These are phyloP conservation scores for Iberis pinnata DNA, from an alignment of 345 rosid species.

Conservation along the genomic window DNA sequence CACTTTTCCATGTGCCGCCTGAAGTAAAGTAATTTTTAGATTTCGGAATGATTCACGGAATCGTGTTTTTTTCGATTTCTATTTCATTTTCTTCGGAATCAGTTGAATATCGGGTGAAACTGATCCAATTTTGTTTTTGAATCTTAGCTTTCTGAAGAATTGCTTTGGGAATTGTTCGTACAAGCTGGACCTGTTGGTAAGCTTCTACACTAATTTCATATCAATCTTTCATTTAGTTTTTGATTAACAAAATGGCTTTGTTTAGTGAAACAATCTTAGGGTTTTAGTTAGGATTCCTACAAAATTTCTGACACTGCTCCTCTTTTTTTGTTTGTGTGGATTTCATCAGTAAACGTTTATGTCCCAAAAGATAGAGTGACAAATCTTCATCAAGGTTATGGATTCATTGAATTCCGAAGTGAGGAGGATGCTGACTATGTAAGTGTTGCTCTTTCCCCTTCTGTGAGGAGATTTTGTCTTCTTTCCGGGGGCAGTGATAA, in stretches of 20 bases:
- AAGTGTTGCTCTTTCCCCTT: conserved; percentile 1
- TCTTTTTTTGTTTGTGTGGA: not conserved
- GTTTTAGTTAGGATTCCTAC: not conserved
- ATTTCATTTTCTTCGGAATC: not conserved
- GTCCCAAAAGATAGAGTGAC: conserved; percentile 98
- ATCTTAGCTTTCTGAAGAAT: conserved; percentile 65
- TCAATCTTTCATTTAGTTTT: no score
- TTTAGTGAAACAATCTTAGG: not conserved
- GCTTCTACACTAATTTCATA: conserved; percentile 5
- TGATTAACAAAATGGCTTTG: no score
- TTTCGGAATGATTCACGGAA: no score
- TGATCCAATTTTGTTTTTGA: not conserved
- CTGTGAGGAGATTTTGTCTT: not conserved
- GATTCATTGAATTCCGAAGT: conserved; percentile 84
- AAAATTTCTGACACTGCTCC: no score
- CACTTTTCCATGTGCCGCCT: no score
- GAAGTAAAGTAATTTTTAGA: no score
- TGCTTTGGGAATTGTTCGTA: conserved; percentile 93
- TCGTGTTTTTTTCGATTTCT: no score
- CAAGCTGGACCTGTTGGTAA: conserved; percentile 98
- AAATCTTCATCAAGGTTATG: conserved; percentile 88
- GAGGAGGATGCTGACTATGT: conserved; percentile 99
- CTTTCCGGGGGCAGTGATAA: not conserved
- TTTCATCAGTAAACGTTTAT: conserved; percentile 70
- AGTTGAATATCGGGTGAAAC: no score